Conservation (phyloP, 1,284 basidiomycete species). For the Singerocomus inundabilis region DNA sequence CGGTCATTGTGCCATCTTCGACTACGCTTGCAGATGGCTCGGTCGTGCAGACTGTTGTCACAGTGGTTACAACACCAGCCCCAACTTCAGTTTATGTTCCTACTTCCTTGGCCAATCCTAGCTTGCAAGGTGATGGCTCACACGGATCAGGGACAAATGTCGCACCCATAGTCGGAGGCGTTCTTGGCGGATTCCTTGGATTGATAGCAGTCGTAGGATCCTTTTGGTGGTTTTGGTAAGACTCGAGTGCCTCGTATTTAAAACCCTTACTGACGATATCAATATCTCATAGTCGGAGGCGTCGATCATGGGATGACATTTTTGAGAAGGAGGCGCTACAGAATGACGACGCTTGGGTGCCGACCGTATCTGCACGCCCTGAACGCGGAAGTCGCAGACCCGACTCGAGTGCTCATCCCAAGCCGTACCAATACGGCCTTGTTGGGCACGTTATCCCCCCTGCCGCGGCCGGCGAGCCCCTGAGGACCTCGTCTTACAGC, state of each 20-base stretch:
- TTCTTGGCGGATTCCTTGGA: constrained; percentile 50
- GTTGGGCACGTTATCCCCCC: constrained; percentile 45
- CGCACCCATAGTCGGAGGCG: constrained; percentile 52
- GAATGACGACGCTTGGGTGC: constrained; percentile 13
- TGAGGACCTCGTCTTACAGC: constrained; percentile 24
- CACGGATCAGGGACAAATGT: constrained; percentile 32
- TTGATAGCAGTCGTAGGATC: constrained; percentile 42
- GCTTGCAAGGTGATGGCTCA: constrained; percentile 19
- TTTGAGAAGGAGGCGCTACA: constrained; percentile 41
- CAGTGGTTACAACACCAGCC: constrained; percentile 29
- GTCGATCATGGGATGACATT: constrained; percentile 49
- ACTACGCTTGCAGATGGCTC: constrained; percentile 38
- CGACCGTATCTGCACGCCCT: constrained; percentile 6
- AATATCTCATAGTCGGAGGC: constrained; percentile 39
- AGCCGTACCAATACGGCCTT: constrained; percentile 52
- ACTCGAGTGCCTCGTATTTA: background rate
- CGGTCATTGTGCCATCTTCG: no score
- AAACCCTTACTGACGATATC: constrained; percentile 12
- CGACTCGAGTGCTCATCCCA: constrained; percentile 30
- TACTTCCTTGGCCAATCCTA: constrained; percentile 22
- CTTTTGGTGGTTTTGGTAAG: constrained; percentile 52
- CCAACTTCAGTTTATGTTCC: constrained; percentile 28
- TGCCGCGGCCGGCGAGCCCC: constrained; percentile 35
- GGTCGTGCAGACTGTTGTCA: constrained; percentile 30
- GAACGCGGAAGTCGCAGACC: constrained; percentile 13